A percentile compares a stretch with the other conserved stretches of the same genome.
These are phyloP conservation scores for Penicillium hesseltinei DNA, from an alignment of 2,329 filamentous ascomycete genomes.

Conservation along the genomic window DNA sequence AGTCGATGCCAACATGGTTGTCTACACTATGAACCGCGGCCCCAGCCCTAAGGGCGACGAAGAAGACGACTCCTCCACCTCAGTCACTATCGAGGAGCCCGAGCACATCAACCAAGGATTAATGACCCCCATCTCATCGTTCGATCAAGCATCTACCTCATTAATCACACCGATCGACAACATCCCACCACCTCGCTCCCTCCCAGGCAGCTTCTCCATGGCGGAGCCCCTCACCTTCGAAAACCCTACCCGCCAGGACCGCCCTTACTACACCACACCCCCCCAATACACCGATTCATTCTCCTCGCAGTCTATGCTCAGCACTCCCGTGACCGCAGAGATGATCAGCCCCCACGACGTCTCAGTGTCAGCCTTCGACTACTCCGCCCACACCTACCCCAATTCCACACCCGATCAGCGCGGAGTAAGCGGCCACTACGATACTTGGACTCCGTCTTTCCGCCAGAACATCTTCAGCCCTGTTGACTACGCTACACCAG, in stretches of 20 bases:
- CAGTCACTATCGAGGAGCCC: slow-evolving; percentile 24
- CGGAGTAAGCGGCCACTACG: slow-evolving; percentile 21
- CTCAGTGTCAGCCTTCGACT: slow-evolving; percentile 32
- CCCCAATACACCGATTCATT: slow-evolving; percentile 33
- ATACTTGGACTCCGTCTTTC: slow-evolving; percentile 34
- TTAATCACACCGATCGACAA: slow-evolving; percentile 29
- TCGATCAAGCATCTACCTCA: slow-evolving; percentile 21
- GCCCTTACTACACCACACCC: slow-evolving; percentile 27
- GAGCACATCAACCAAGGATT: slow-evolving; percentile 31
- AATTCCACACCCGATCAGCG: slow-evolving; percentile 25
- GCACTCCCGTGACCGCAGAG: slow-evolving; percentile 25
- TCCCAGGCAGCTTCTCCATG: slow-evolving; percentile 32
- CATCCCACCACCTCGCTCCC: slow-evolving; percentile 19
- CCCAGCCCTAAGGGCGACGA: slow-evolving; percentile 34
- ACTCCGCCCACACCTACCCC: slow-evolving; percentile 28
- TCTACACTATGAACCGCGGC: slow-evolving; percentile 41
- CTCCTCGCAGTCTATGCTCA: slow-evolving; percentile 30
- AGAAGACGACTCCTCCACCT: slow-evolving; percentile 31
- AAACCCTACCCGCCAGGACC: slow-evolving; percentile 24
- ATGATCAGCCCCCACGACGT: slow-evolving; percentile 34
- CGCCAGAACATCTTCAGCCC: slow-evolving; percentile 35
- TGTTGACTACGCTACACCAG: slow-evolving; percentile 28
- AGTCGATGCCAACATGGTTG: slow-evolving; percentile 37
- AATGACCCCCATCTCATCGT: slow-evolving; percentile 27
- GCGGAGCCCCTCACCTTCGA: slow-evolving; percentile 31